phyloP scores from a whole-genome alignment of 352 stramenopile species.

The Pythium folliculosum region DNA sequence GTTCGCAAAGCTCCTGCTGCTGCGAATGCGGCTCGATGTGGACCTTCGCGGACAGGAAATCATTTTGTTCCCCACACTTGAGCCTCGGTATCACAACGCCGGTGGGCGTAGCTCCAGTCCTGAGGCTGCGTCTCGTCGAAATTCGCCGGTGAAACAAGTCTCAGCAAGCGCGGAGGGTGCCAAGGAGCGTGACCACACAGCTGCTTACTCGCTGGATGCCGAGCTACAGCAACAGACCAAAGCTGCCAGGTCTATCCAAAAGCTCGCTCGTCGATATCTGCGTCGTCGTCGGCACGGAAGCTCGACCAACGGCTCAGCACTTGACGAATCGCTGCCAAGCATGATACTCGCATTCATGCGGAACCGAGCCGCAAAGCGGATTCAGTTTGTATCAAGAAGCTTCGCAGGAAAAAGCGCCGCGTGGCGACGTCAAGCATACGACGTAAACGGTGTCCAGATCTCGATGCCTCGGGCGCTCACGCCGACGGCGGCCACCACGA shows the following conservation, averaged over 20 bases:
- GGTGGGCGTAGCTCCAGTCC: slow-evolving; percentile 7
- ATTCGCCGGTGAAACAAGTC: slow-evolving; percentile 7
- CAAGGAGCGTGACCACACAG: neutral
- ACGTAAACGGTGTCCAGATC: slow-evolving; percentile 3
- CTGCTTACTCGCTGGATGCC: neutral
- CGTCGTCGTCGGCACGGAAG: neutral
- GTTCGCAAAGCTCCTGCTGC: slow-evolving; percentile 44
- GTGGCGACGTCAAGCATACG: neutral
- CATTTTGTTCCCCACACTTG: slow-evolving; percentile 51
- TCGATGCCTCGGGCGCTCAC: slow-evolving; percentile 16
- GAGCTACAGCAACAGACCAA: neutral
- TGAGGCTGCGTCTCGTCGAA: slow-evolving; percentile 1
- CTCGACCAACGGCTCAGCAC: too few relatives aligned
- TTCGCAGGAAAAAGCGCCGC: slow-evolving; percentile 1
- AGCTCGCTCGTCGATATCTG: slow-evolving; percentile 12
- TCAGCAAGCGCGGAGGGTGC: neutral
- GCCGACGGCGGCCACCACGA: neutral
- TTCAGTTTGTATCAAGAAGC: slow-evolving; percentile 17
- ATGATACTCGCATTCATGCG: slow-evolving; percentile 15
- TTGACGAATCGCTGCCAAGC: neutral
- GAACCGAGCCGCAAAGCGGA: slow-evolving; percentile 23
- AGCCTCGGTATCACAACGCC: slow-evolving; percentile 22
- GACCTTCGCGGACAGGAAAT: slow-evolving; percentile 57
- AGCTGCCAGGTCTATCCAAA: slow-evolving; percentile 10
- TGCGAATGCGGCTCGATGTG: slow-evolving; percentile 52